A percentile compares a stretch with the other conserved stretches of the same genome.
Evolutionary conservation across 345 rosid species (phyloP).

Genomic region (Angophora floribunda): DNA sequence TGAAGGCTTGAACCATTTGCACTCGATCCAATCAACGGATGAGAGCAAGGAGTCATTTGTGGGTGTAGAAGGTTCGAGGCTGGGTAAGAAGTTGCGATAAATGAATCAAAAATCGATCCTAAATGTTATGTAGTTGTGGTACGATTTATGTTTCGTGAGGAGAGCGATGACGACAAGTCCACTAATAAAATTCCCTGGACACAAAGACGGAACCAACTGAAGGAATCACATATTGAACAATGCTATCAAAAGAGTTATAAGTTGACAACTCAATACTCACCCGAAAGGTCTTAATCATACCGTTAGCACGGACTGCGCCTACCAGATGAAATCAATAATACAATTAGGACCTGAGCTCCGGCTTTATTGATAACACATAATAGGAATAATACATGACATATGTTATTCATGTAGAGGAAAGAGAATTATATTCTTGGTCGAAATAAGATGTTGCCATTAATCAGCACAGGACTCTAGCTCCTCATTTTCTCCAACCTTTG

Average conservation of each 20-base stretch:
- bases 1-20: not conserved
- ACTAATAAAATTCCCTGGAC: not conserved
- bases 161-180: rapidly evolving
- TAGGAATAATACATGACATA: not conserved
- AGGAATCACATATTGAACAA: not conserved
- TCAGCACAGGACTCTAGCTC: not conserved
- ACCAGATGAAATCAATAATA: not conserved
- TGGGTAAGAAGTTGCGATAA: not conserved
- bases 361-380: not conserved
- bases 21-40: not conserved
- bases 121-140: not conserved
- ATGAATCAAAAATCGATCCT: not conserved
- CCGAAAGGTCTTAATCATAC: not conserved
- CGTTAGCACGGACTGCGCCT: not conserved
- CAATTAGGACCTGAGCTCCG: not conserved
- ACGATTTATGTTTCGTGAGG: rapidly evolving
- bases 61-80: not conserved
- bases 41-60: not conserved
- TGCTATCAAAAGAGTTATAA: not conserved
- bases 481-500: not conserved
- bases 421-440: not conserved
- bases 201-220: not conserved
- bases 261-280: not conserved
- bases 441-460: not conserved
- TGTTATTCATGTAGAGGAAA: not conserved